A percentile compares a stretch with the other conserved stretches of the same genome.
These are phyloP conservation scores for Aspergillus arachidicola DNA, from an alignment of 2,329 filamentous ascomycete genomes.

Conservation along the genomic window DNA sequence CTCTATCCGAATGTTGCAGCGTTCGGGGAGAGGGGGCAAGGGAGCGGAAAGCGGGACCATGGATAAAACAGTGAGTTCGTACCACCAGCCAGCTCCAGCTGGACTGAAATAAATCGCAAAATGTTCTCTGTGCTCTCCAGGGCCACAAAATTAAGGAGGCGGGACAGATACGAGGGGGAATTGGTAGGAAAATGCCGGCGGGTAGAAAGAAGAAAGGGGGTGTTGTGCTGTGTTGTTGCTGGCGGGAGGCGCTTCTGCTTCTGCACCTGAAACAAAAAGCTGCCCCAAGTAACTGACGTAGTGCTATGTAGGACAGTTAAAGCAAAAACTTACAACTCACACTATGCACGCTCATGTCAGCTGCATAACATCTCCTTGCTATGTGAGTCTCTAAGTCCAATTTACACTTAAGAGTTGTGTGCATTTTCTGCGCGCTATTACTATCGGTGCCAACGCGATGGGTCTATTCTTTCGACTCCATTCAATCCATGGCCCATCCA, in stretches of 20 bases:
- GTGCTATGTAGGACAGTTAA: neutral
- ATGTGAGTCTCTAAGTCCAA: neutral
- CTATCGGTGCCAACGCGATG: neutral
- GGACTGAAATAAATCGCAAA: conserved; percentile 10
- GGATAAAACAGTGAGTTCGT: conserved; percentile 27
- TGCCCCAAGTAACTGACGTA: conserved; percentile 24
- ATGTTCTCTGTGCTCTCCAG: neutral
- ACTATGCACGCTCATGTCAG: neutral
- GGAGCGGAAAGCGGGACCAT: conserved; percentile 38
- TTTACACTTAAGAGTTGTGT: neutral
- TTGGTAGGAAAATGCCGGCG: conserved; percentile 11
- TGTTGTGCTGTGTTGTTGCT: conserved; percentile 12
- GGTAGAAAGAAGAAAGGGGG: conserved; percentile 23
- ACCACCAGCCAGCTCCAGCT: conserved; percentile 26
- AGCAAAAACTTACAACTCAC: neutral
- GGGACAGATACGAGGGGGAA: conserved; percentile 8
- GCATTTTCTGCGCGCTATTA: neutral
- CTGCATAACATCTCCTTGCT: neutral
- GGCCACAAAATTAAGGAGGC: neutral
- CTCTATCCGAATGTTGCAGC: conserved; percentile 28
- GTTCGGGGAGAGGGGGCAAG: conserved; percentile 25
- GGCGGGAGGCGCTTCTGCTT: conserved; percentile 21
- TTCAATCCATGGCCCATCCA: neutral
- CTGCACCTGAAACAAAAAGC: conserved; percentile 28
- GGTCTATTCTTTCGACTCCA: neutral